Base-by-base conservation (phyloP, 1,139 yeast species). In the Suhomyces maxii region DNA sequence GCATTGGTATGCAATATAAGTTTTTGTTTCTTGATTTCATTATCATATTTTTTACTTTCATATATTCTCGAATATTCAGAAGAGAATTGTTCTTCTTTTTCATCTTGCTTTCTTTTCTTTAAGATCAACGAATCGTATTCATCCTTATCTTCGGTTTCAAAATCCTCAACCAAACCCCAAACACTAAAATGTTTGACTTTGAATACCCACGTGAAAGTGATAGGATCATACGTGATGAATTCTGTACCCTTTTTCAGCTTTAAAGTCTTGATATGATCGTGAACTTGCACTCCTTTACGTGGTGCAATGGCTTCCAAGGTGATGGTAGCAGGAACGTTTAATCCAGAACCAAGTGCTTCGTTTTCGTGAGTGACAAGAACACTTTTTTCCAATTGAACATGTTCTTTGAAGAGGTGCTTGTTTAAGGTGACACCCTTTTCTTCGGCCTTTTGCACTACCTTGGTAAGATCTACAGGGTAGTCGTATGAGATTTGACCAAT, bases 131-230 rank as follows among this genome's bases (percentile, higher is more conserved):
- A 18, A 40, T 66, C 65, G 45, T 57, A 43, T 38, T 68, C 67
- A 47, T 63, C 75, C 47, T 77, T 83, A 34, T 77, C 77, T 34
- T 80, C 82, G 7, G 74, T 80, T 48, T 82, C 85, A 37, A 79
- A 83, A 26, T 83, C 87, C 48, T 85, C 90, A 18, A 85, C 77
- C 40, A 93, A 68, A 3, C 98, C 98, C 97, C 97, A 93, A 7
- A 86, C 80, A 68, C 97, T 89, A 59, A 93, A 93, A 69, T 93
- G 99, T 53, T 86, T 83, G 1, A 93, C 98, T 56, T 76, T 80
- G 65, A 89, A 90, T 0, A 86, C 83, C 90, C 93, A 90, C 7
- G 79, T 67, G 25, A 88, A 88, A n/a, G 82, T 79, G 23, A 82
- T 74, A 1, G 90, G 91, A 57, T 86, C 91, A 60, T 85, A 90